These are phyloP conservation scores for Lindgomyces ingoldianus DNA, from an alignment of 495 filamentous ascomycete genomes.

Conservation along the genomic window DNA sequence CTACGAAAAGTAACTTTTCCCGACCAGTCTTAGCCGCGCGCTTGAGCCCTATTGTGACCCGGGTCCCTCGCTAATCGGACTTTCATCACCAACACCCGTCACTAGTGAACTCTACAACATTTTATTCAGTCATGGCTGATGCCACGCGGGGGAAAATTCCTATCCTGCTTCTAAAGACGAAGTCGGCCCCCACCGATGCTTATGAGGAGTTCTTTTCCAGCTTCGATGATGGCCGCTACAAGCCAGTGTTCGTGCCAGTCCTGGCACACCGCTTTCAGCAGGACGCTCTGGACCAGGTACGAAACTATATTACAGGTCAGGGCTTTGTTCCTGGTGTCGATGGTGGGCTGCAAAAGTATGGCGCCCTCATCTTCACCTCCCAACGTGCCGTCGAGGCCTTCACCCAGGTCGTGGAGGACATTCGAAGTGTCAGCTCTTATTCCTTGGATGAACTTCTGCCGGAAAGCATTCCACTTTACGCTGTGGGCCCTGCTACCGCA, in stretches of 20 bases:
- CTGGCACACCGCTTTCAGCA: conserved; percentile 68
- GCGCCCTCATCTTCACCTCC: conserved; percentile 88
- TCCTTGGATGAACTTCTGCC: conserved; percentile 42
- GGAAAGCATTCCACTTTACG: conserved; percentile 68
- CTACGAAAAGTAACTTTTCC: conserved; percentile 13
- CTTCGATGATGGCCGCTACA: conserved; percentile 49
- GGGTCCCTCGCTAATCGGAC: not conserved
- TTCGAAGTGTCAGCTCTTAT: conserved; percentile 31
- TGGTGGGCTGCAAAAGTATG: conserved; percentile 55
- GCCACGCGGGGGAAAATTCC: conserved; percentile 47
- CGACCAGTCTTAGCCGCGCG: not conserved
- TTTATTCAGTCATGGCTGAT: conserved; percentile 20
- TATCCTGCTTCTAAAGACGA: conserved; percentile 83
- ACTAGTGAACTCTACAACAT: not conserved
- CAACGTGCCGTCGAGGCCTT: conserved; percentile 93
- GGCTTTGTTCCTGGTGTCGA: conserved; percentile 25
- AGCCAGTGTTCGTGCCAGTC: conserved; percentile 78
- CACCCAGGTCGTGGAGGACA: conserved; percentile 57
- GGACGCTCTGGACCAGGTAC: conserved; percentile 51
- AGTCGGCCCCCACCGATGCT: conserved; percentile 71
- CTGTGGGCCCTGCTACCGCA: conserved; percentile 88
- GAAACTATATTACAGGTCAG: conserved; percentile 44
- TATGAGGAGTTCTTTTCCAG: conserved; percentile 74
- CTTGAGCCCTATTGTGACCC: not conserved
- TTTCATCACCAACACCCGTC: too few species aligned